Conservation (phyloP, 169 alveolate species). For the Plasmodium fragile region DNA sequence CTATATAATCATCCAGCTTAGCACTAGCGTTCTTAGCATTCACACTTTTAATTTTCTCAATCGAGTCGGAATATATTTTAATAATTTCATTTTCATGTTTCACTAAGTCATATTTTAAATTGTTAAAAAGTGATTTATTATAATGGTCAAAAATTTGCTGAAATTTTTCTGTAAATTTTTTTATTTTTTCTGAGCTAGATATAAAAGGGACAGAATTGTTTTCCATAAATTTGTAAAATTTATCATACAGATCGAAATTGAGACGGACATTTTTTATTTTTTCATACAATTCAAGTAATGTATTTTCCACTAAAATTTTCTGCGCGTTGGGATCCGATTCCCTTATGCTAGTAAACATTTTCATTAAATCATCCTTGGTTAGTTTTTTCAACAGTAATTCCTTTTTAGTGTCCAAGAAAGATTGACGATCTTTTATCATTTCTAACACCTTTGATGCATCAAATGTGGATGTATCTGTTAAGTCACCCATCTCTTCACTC, state of each 20-base stretch:
- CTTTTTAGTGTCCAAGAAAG: slow-evolving; percentile 44
- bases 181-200: slow-evolving; percentile 56
- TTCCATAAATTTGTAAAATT: slow-evolving; percentile 63
- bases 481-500: not conserved
- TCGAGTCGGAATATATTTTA: slow-evolving; percentile 62
- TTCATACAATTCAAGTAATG: slow-evolving; percentile 46
- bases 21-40: slow-evolving; percentile 24
- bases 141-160: slow-evolving; percentile 29
- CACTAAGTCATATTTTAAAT: slow-evolving; percentile 45
- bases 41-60: slow-evolving; percentile 35
- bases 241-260: slow-evolving; percentile 58
- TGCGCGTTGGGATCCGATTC: slow-evolving; percentile 18
- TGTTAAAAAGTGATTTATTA: slow-evolving; percentile 46
- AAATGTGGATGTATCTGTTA: slow-evolving; percentile 8
- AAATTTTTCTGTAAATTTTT: slow-evolving; percentile 59
- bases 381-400: slow-evolving; percentile 25
- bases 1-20: slow-evolving; percentile 67
- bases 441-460: slow-evolving; percentile 64
- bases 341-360: slow-evolving; percentile 33
- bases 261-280: slow-evolving; percentile 33
- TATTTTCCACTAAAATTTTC: slow-evolving; percentile 17
- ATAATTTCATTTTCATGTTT: slow-evolving; percentile 63
- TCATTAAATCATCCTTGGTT: slow-evolving; percentile 65
- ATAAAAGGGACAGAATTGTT: slow-evolving; percentile 39
- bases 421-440: slow-evolving; percentile 62